Evolutionary conservation across 805 yeast species (phyloP).

Genomic region (Zygosaccharomyces gambellarensis): DNA sequence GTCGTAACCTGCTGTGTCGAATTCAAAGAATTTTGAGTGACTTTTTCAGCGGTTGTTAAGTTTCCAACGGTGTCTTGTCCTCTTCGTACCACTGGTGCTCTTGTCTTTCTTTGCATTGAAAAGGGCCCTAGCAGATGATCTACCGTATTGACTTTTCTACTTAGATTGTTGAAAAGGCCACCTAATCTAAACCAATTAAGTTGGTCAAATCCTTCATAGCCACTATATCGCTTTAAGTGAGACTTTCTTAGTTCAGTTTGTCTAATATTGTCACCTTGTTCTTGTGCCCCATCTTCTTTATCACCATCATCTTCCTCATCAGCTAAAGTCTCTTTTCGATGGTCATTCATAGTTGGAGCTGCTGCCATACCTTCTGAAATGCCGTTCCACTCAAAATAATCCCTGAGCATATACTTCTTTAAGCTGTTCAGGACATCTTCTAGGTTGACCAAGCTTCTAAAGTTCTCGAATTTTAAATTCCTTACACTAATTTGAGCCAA

Average conservation of each 20-base stretch:
- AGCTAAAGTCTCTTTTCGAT: neutral
- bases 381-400: conserved; percentile 22
- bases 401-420: conserved; percentile 38
- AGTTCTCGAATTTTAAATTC: conserved; percentile 54
- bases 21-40: conserved; percentile 48
- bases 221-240: conserved; percentile 24
- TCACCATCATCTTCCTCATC: conserved; percentile 18
- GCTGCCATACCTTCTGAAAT: conserved; percentile 15
- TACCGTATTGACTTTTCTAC: conserved; percentile 40
- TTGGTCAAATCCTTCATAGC: conserved; percentile 38
- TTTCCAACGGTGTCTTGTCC: conserved; percentile 40
- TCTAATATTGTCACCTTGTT: conserved; percentile 14
- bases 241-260: conserved; percentile 15
- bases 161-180: conserved; percentile 42
- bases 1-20: conserved; percentile 54
- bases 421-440: conserved; percentile 42
- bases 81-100: conserved; percentile 32
- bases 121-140: conserved; percentile 73
- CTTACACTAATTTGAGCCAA: conserved; percentile 61
- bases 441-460: conserved; percentile 46
- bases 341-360: neutral
- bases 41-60: conserved; percentile 47
- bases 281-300: conserved; percentile 20
- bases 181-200: conserved; percentile 62
- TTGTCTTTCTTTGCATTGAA: conserved; percentile 49